phyloP scores from a whole-genome alignment of 352 stramenopile genomes.

The Phytophthora palmivora region DNA sequence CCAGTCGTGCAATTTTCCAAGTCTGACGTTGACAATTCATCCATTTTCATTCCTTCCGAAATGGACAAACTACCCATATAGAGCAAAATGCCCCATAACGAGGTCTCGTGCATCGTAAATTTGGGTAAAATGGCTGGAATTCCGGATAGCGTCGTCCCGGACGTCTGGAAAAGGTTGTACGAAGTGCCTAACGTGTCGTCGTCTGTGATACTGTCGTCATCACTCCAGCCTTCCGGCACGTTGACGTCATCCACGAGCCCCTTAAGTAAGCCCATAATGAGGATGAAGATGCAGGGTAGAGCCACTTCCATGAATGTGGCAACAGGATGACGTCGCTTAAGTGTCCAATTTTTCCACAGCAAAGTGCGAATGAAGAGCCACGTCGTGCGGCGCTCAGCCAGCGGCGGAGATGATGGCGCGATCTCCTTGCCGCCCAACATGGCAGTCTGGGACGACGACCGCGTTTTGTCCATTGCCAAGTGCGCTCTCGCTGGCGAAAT shows the following conservation, averaged over 20 bases:
- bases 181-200: slow-evolving; percentile 43
- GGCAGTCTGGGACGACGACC: slow-evolving; percentile 24
- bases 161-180: slow-evolving; percentile 64
- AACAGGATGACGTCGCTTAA: slow-evolving; percentile 66
- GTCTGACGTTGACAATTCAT: slow-evolving; percentile 46
- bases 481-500: slow-evolving; percentile 6
- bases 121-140: slow-evolving; percentile 44
- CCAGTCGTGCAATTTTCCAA: slow-evolving; percentile 37
- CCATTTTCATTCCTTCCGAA: slow-evolving; percentile 41
- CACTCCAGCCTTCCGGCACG: slow-evolving; percentile 62
- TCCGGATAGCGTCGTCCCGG: slow-evolving; percentile 36
- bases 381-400: slow-evolving; percentile 35
- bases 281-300: slow-evolving; percentile 66
- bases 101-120: slow-evolving; percentile 64
- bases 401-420: not conserved
- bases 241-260: slow-evolving; percentile 48
- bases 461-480: slow-evolving; percentile 21
- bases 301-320: slow-evolving; percentile 60
- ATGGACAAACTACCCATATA: slow-evolving; percentile 56
- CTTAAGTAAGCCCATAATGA: slow-evolving; percentile 68
- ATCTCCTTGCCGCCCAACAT: slow-evolving; percentile 28
- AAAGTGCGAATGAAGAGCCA: slow-evolving; percentile 38
- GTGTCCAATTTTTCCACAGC: slow-evolving; percentile 69
- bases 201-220: slow-evolving; percentile 20
- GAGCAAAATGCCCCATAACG: slow-evolving; percentile 58